Percentiles rank a stretch among this genome's conserved stretches.
These are phyloP conservation scores for Ustilago cynodontis DNA, from an alignment of 1,284 basidiomycete species.

Conservation along the genomic window DNA sequence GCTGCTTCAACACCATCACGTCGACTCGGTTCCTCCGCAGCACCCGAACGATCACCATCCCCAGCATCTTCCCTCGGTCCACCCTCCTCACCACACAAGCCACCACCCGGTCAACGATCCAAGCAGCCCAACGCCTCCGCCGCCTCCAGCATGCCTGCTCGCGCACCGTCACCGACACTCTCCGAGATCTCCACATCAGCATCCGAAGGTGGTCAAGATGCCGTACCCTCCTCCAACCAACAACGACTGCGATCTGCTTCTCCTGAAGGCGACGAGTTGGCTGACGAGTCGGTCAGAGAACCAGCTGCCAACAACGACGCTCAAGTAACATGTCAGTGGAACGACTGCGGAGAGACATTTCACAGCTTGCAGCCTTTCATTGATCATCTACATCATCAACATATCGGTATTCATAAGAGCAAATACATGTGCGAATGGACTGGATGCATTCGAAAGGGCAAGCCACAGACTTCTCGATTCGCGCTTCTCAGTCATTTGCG, in stretches of 20 bases:
- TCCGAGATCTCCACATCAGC: slow-evolving; percentile 61
- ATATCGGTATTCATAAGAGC: slow-evolving; percentile 86
- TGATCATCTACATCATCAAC: slow-evolving; percentile 80
- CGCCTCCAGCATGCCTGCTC: slow-evolving; percentile 11
- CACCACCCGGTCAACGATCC: slow-evolving; percentile 13
- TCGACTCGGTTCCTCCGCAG: slow-evolving; percentile 19
- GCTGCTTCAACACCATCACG: slow-evolving; percentile 20
- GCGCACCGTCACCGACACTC: slow-evolving; percentile 33
- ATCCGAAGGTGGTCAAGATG: slow-evolving; percentile 50
- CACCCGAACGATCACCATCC: slow-evolving; percentile 36
- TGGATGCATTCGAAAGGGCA: slow-evolving; percentile 81
- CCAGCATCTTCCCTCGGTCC: slow-evolving; percentile 38
- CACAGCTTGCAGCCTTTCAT: slow-evolving; percentile 79
- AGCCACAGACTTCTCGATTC: slow-evolving; percentile 86
- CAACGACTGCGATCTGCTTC: slow-evolving; percentile 33
- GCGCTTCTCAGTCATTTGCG: slow-evolving; percentile 85
- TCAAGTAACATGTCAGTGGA: slow-evolving; percentile 77
- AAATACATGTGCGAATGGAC: slow-evolving; percentile 90
- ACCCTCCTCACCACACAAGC: slow-evolving; percentile 45
- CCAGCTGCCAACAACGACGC: slow-evolving; percentile 25
- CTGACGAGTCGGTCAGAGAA: slow-evolving; percentile 37
- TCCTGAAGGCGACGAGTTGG: slow-evolving; percentile 50
- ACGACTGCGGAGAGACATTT: slow-evolving; percentile 80
- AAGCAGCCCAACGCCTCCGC: slow-evolving; percentile 8
- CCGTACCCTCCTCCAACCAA: slow-evolving; percentile 3